A percentile compares a stretch with the other conserved stretches of the same genome.
phyloP scores from a whole-genome alignment of 1,284 basidiomycete genomes.

The Marasmius tenuissimus region DNA sequence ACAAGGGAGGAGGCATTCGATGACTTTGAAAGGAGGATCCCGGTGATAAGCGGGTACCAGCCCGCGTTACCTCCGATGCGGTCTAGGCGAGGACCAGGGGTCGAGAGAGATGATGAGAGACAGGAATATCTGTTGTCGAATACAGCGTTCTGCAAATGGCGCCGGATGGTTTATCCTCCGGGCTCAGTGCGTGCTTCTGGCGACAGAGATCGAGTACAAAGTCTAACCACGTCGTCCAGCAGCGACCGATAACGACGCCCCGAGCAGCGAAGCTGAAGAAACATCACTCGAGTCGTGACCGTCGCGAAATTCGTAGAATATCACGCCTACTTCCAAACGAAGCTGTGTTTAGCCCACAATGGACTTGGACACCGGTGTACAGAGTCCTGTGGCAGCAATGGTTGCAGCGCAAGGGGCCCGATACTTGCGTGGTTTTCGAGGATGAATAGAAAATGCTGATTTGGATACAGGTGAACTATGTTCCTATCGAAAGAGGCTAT shows the following conservation, averaged over 20 bases:
- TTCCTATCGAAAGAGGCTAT: too few species aligned
- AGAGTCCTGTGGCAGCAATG: slow-evolving; percentile 16
- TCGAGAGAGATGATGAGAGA: background rate
- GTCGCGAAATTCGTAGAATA: slow-evolving; percentile 18
- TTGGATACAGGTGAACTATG: too few species aligned
- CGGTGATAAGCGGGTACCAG: background rate
- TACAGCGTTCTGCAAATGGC: slow-evolving; percentile 20
- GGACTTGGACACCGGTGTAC: slow-evolving; percentile 13
- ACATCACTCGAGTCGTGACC: slow-evolving; percentile 8
- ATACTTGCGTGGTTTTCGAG: slow-evolving; percentile 12
- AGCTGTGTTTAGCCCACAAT: slow-evolving; percentile 6
- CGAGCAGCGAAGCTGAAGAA: slow-evolving; percentile 13
- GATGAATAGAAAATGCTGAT: background rate
- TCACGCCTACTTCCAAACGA: slow-evolving; percentile 17
- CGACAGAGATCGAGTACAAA: background rate
- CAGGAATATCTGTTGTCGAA: slow-evolving; percentile 14
- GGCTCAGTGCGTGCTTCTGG: slow-evolving; percentile 12
- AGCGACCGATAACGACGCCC: slow-evolving; percentile 14
- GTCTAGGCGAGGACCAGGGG: background rate
- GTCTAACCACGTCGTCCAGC: background rate
- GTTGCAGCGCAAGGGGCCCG: slow-evolving; percentile 8
- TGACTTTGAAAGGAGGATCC: background rate
- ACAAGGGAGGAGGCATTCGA: background rate
- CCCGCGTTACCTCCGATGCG: background rate
- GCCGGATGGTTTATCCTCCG: slow-evolving; percentile 19